These are phyloP conservation scores for Fomitopsis betulina DNA, from an alignment of 1,284 basidiomycete species.

Conservation along the genomic window DNA sequence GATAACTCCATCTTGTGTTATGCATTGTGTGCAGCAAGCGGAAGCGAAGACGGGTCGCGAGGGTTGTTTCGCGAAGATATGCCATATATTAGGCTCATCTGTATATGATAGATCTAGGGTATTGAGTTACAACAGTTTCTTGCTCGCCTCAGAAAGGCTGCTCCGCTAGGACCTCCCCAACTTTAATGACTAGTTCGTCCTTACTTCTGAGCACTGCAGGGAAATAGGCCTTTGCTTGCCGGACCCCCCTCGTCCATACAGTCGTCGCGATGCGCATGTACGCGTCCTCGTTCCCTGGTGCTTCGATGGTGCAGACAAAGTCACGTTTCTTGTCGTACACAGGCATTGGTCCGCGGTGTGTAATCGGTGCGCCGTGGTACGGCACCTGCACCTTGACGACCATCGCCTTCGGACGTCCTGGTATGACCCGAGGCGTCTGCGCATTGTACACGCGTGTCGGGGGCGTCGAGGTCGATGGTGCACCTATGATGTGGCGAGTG, in stretches of 20 bases:
- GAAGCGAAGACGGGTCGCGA: no score
- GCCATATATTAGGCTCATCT: no score
- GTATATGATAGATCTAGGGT: no score
- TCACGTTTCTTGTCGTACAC: slow-evolving; percentile 51
- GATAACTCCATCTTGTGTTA: no score
- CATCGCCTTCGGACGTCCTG: slow-evolving; percentile 32
- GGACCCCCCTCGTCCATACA: slow-evolving; percentile 37
- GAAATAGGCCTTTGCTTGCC: slow-evolving; percentile 52
- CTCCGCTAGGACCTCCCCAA: slow-evolving; percentile 45
- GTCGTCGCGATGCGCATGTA: slow-evolving; percentile 36
- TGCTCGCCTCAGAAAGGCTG: slow-evolving; percentile 19
- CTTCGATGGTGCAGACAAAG: slow-evolving; percentile 39
- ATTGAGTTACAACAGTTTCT: no score
- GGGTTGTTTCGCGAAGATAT: no score
- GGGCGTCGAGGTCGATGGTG: slow-evolving; percentile 20
- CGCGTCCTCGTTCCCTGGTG: slow-evolving; percentile 28
- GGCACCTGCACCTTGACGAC: slow-evolving; percentile 54
- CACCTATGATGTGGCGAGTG: slow-evolving; percentile 29
- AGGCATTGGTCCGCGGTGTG: slow-evolving; percentile 26
- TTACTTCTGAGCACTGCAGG: slow-evolving; percentile 43
- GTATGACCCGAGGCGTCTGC: slow-evolving; percentile 21
- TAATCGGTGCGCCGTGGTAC: neutral
- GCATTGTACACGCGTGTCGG: slow-evolving; percentile 15
- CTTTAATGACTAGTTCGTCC: slow-evolving; percentile 45
- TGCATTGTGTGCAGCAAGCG: no score